Conservation (phyloP, 139 green algal species). For the Chlorokybus atmophyticus region DNA sequence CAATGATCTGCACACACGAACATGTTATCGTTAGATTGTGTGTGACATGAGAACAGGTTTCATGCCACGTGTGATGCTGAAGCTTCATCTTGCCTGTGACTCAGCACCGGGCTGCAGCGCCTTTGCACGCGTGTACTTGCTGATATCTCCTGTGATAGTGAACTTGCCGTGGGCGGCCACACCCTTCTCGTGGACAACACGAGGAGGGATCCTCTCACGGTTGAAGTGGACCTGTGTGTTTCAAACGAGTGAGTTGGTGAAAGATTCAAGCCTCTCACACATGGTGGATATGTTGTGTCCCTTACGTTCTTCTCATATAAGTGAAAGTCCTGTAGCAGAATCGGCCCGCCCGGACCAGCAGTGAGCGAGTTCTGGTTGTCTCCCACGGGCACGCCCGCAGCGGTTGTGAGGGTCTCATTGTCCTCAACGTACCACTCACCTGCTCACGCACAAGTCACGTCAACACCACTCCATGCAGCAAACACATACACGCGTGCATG, state of each 20-base stretch:
- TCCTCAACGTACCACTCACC: background rate
- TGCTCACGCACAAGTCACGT: no score
- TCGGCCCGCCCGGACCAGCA: background rate
- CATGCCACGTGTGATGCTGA: no score
- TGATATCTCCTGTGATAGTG: background rate
- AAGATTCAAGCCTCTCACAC: background rate
- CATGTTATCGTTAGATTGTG: no score
- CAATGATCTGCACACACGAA: no score
- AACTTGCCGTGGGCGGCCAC: background rate
- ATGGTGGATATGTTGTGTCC: background rate
- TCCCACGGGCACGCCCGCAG: background rate
- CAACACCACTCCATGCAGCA: no score
- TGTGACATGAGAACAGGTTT: no score
- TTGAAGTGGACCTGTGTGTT: slow-evolving; percentile 1
- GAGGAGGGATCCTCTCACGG: background rate
- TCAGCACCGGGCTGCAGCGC: no score
- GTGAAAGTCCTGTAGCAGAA: background rate
- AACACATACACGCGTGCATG: no score
- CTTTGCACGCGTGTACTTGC: background rate
- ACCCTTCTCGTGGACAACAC: background rate
- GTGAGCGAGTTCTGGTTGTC: background rate
- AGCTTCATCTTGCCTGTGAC: no score
- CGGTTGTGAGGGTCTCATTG: background rate
- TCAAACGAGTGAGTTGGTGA: background rate
- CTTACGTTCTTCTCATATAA: slow-evolving; percentile 1